A percentile compares a stretch with the other conserved stretches of the same genome.
Conservation (phyloP, 768 basidiomycete genomes). For the Psilocybe cyanescens region DNA sequence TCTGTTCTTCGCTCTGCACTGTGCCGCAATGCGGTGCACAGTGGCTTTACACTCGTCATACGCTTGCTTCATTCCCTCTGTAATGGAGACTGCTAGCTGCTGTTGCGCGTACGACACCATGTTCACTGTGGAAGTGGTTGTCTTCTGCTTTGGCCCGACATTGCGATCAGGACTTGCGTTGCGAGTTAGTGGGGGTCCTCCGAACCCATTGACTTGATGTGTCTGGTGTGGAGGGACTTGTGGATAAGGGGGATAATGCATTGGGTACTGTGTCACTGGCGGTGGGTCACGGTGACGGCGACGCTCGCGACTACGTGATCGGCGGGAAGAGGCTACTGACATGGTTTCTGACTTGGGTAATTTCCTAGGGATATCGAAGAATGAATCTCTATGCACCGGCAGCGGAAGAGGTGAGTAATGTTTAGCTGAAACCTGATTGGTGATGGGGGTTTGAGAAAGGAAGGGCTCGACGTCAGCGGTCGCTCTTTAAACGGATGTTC, state of each 20-base stretch:
- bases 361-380: not conserved
- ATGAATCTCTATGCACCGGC: not conserved
- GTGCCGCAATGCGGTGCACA: conserved; percentile 46
- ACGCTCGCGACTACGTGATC: conserved; percentile 11
- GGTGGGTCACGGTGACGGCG: conserved; percentile 5
- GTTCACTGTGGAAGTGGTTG: conserved; percentile 10
- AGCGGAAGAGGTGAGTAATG: not conserved
- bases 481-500: not conserved
- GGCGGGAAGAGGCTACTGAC: conserved; percentile 15
- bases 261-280: not conserved
- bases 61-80: conserved; percentile 48
- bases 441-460: not conserved
- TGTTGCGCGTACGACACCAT: conserved; percentile 23
- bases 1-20: conserved; percentile 51
- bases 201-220: not conserved
- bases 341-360: not conserved
- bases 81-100: conserved; percentile 30
- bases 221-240: not conserved
- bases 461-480: not conserved
- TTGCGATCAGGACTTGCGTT: not conserved
- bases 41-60: conserved; percentile 46
- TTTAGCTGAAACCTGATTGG: not conserved
- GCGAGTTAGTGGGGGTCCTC: not conserved
- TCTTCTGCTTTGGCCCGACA: not conserved
- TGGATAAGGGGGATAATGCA: conserved; percentile 1